Evolutionary conservation across 1,284 basidiomycete species (phyloP).

Genomic region (Ganoderma boninense): DNA sequence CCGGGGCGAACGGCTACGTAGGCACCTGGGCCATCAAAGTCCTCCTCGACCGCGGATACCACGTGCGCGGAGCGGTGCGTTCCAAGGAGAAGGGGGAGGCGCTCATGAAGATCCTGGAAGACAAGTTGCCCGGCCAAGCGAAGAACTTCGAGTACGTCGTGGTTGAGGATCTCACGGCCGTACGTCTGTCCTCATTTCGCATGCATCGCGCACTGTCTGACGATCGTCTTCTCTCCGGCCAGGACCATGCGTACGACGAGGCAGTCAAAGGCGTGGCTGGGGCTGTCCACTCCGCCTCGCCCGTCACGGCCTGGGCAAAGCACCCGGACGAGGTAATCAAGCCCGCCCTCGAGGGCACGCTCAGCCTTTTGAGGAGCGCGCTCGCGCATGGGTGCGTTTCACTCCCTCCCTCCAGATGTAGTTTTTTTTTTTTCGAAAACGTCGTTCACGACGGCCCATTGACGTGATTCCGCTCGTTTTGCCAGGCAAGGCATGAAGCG

Average conservation of each 20-base stretch:
- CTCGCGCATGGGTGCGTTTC: neutral
- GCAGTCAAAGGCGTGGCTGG: neutral
- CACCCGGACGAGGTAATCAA: neutral
- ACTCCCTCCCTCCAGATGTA: neutral
- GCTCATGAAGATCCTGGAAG: constrained; percentile 51
- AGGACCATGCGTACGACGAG: neutral
- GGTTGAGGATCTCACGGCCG: constrained; percentile 62
- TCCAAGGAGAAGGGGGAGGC: constrained; percentile 57
- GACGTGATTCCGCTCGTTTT: neutral
- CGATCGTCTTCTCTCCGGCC: constrained; percentile 16
- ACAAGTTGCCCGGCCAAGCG: constrained; percentile 47
- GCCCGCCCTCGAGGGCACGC: neutral
- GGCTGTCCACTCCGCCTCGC: neutral
- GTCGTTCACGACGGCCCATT: neutral
- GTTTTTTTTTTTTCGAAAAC: too few species aligned
- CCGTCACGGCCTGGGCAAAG: neutral
- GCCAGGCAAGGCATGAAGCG: constrained; percentile 17
- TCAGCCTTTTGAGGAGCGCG: neutral
- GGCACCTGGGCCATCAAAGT: constrained; percentile 47
- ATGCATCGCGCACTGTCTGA: neutral
- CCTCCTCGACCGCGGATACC: constrained; percentile 51
- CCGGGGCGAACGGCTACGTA: constrained; percentile 52
- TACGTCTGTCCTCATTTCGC: constrained; percentile 34
- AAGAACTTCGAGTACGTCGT: constrained; percentile 52
- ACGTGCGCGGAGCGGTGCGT: constrained; percentile 65